phyloP scores from a whole-genome alignment of 805 yeast species.

The Metschnikowia hibisci region DNA sequence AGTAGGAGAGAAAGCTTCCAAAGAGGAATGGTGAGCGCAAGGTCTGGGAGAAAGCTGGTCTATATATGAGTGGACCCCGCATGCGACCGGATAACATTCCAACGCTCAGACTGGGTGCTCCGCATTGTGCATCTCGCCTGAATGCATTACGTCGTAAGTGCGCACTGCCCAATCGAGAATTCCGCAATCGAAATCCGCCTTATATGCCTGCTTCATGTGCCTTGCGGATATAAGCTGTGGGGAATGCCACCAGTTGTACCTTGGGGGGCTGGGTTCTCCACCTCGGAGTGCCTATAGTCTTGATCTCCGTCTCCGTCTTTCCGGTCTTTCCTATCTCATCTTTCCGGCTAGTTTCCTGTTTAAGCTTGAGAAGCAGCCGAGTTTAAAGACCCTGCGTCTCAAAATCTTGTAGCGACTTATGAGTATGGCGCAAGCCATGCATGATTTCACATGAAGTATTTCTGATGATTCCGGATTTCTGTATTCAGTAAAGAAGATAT shows the following conservation, averaged over 20 bases:
- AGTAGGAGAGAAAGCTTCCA: background rate
- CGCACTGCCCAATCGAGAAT: slow-evolving; percentile 5
- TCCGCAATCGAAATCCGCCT: slow-evolving; percentile 3
- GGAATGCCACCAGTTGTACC: background rate
- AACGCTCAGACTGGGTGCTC: slow-evolving; percentile 5
- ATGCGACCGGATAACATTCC: background rate
- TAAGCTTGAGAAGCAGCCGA: no score
- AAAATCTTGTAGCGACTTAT: no score
- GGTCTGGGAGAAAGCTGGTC: background rate
- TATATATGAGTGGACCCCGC: slow-evolving; percentile 3
- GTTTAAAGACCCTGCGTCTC: no score
- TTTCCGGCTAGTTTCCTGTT: no score
- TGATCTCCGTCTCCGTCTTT: slow-evolving; percentile 1
- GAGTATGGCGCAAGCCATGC: no score
- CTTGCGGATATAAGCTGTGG: slow-evolving; percentile 4
- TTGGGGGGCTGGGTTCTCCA: background rate
- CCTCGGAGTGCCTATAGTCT: background rate
- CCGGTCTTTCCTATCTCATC: background rate
- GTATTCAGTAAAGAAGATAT: background rate
- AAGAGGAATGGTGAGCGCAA: background rate
- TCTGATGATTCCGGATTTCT: no score
- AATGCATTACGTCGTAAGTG: background rate
- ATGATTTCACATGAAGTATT: no score
- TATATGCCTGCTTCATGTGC: background rate
- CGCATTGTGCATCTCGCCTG: slow-evolving; percentile 6